phyloP scores from a whole-genome alignment of 495 filamentous ascomycete species.

The Penicillium waksmanii region DNA sequence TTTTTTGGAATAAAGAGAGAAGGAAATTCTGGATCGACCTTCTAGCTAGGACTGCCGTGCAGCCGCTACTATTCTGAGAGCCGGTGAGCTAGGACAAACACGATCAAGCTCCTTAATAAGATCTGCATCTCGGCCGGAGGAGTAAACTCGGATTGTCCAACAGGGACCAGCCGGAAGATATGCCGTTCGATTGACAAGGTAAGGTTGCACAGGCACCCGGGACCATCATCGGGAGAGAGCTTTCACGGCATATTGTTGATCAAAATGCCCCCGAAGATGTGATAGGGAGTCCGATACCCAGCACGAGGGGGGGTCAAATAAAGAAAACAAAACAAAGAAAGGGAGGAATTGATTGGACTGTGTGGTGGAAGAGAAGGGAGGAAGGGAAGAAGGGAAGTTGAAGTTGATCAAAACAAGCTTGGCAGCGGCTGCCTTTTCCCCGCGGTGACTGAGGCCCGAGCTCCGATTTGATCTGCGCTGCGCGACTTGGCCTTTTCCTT shows the following conservation, averaged over 20 bases:
- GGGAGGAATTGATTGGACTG: neutral
- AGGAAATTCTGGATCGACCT: slow-evolving; percentile 9
- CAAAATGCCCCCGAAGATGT: slow-evolving; percentile 17
- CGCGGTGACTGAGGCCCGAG: neutral
- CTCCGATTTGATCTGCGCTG: slow-evolving; percentile 28
- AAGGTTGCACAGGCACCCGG: slow-evolving; percentile 39
- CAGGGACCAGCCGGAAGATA: slow-evolving; percentile 43
- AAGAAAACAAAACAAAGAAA: neutral
- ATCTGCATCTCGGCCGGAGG: slow-evolving; percentile 2
- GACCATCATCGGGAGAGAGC: slow-evolving; percentile 34
- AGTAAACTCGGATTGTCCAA: slow-evolving; percentile 23
- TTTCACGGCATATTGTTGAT: slow-evolving; percentile 12
- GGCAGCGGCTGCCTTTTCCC: slow-evolving; percentile 3
- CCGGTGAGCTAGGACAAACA: slow-evolving; percentile 28
- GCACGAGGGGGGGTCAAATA: neutral
- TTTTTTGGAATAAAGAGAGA: slow-evolving; percentile 3
- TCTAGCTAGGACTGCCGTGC: slow-evolving; percentile 24
- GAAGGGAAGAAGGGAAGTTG: neutral
- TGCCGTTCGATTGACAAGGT: slow-evolving; percentile 40
- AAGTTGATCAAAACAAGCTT: neutral
- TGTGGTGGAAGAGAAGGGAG: neutral
- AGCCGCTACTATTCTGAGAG: slow-evolving; percentile 1
- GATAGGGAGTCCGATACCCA: neutral
- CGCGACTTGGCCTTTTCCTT: slow-evolving; percentile 10
- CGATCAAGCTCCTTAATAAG: slow-evolving; percentile 20